Conservation (phyloP, 2,329 filamentous ascomycete genomes). For the Cryphonectria japonica region DNA sequence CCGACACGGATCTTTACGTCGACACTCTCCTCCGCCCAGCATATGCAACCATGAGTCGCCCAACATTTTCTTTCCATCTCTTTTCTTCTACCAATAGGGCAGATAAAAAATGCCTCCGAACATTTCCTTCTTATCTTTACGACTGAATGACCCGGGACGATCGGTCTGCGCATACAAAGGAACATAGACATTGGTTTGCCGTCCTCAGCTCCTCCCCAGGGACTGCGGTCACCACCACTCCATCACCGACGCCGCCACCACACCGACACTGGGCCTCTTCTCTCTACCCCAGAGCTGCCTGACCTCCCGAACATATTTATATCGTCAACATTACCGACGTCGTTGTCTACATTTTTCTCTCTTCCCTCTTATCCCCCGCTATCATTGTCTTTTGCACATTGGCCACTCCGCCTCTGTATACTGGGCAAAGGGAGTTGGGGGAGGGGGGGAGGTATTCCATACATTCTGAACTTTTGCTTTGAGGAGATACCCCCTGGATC, state of each 20-base stretch:
- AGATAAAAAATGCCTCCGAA: not conserved
- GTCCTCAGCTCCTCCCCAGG: not conserved
- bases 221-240: not conserved
- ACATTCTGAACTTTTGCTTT: conserved; percentile 14
- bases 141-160: conserved; percentile 15
- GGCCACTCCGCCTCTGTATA: conserved; percentile 9
- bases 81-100: not conserved
- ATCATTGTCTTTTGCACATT: not conserved
- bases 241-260: not conserved
- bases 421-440: not conserved
- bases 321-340: conserved; percentile 20
- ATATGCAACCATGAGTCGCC: not conserved
- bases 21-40: not conserved
- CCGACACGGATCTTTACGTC: not conserved
- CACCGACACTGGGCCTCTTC: not conserved
- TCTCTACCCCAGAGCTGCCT: not conserved
- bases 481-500: conserved; percentile 28
- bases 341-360: conserved; percentile 6
- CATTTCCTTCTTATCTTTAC: not conserved
- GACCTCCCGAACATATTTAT: not conserved
- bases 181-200: not conserved
- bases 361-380: not conserved
- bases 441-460: not conserved
- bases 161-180: conserved; percentile 13
- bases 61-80: not conserved